Conservation (phyloP, 768 basidiomycete species). For the Pleurotus eryngii region DNA sequence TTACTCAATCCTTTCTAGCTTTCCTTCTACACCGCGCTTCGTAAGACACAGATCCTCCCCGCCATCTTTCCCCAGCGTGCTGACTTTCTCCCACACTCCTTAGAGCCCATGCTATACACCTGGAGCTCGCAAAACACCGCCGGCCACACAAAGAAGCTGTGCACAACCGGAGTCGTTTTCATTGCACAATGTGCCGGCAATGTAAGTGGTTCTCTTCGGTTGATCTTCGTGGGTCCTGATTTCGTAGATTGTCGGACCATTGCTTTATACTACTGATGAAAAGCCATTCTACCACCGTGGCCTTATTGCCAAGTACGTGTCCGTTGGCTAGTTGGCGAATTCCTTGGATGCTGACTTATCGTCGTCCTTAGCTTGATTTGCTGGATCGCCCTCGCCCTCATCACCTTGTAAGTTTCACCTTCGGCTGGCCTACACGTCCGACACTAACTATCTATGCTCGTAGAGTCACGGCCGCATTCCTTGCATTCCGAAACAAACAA, state of each 20-base stretch:
- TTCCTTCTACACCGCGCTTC: conserved; percentile 31
- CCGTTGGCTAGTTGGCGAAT: background rate
- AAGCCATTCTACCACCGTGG: conserved; percentile 37
- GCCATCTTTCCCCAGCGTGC: background rate
- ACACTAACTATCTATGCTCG: background rate
- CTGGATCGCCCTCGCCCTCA: conserved; percentile 32
- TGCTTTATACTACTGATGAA: conserved; percentile 34
- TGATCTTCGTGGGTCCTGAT: background rate
- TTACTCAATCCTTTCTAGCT: conserved; percentile 15
- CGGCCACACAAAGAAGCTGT: conserved; percentile 39
- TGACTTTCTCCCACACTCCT: background rate
- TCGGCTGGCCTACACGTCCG: background rate
- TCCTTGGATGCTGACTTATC: too few species aligned
- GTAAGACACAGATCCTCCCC: conserved; percentile 14
- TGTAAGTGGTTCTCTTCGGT: conserved; percentile 16
- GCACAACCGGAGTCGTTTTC: conserved; percentile 41
- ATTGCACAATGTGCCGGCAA: conserved; percentile 45
- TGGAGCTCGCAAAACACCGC: conserved; percentile 40
- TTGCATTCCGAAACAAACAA: conserved; percentile 33
- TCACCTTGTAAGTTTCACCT: conserved; percentile 26
- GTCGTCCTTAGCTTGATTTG: conserved; percentile 30
- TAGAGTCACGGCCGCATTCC: conserved; percentile 33
- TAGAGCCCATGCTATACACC: conserved; percentile 38
- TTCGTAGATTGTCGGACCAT: conserved; percentile 30
- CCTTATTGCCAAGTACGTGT: conserved; percentile 31